phyloP scores from a whole-genome alignment of 805 yeast species.

The Hanseniaspora lachancei region DNA sequence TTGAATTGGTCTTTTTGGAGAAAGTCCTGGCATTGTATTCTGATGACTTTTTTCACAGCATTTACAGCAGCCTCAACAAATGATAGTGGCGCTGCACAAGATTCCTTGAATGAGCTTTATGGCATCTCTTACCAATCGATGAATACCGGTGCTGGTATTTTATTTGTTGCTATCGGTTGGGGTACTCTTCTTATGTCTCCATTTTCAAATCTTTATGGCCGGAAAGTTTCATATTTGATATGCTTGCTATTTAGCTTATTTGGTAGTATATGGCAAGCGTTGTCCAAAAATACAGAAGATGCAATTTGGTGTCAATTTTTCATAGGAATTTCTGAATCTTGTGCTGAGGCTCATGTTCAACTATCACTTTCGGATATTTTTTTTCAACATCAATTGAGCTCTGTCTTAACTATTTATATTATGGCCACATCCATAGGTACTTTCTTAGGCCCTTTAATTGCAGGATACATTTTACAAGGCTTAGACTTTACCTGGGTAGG shows the following conservation, averaged over 20 bases:
- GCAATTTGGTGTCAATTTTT: slow-evolving; percentile 67
- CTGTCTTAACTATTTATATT: slow-evolving; percentile 59
- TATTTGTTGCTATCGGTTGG: slow-evolving; percentile 56
- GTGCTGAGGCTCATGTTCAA: slow-evolving; percentile 63
- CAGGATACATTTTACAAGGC: slow-evolving; percentile 50
- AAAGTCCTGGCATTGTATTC: slow-evolving; percentile 35
- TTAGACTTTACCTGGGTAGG: slow-evolving; percentile 70
- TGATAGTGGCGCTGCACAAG: slow-evolving; percentile 61
- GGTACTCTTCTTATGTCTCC: slow-evolving; percentile 55
- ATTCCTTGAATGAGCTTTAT: slow-evolving; percentile 45
- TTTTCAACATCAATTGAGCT: slow-evolving; percentile 64
- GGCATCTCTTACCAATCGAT: slow-evolving; percentile 53
- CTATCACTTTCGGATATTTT: slow-evolving; percentile 59
- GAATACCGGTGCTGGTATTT: slow-evolving; percentile 72
- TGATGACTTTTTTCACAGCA: slow-evolving; percentile 47
- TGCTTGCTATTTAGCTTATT: slow-evolving; percentile 46
- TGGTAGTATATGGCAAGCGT: slow-evolving; percentile 63
- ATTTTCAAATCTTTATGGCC: slow-evolving; percentile 52
- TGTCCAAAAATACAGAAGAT: slow-evolving; percentile 40
- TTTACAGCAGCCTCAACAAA: slow-evolving; percentile 63
- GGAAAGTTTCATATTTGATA: slow-evolving; percentile 49
- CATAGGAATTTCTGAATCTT: slow-evolving; percentile 65
- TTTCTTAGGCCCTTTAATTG: slow-evolving; percentile 65
- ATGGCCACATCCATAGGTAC: slow-evolving; percentile 66
- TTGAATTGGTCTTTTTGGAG: slow-evolving; percentile 40